Evolutionary conservation across 371 early-diverging fungal genomes (phyloP).

Genomic region (Coemansia sp.): DNA sequence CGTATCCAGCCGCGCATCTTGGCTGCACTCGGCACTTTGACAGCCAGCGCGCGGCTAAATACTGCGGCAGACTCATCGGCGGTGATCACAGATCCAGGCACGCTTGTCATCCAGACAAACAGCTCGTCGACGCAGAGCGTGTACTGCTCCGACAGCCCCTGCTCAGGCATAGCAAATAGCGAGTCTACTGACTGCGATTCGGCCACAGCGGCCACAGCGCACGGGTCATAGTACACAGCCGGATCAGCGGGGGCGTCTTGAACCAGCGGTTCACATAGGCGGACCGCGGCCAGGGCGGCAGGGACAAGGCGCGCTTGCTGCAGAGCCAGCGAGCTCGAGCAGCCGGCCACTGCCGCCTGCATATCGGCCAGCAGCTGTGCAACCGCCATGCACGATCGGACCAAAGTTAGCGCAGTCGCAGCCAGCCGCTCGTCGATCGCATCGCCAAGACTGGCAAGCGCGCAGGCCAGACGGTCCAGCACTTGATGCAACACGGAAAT

Average conservation of each 20-base stretch:
- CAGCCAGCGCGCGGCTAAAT: slow-evolving; percentile 15
- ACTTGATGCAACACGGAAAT: slow-evolving; percentile 11
- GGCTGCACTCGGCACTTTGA: slow-evolving; percentile 2
- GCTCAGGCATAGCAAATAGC: slow-evolving; percentile 6
- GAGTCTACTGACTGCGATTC: slow-evolving; percentile 11
- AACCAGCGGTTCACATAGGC: slow-evolving; percentile 11
- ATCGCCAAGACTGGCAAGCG: background rate
- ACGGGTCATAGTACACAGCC: slow-evolving; percentile 11
- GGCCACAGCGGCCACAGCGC: slow-evolving; percentile 9
- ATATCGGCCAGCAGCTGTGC: slow-evolving; percentile 19
- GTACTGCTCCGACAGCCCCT: background rate
- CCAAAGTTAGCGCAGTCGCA: slow-evolving; percentile 9
- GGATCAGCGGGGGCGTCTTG: background rate
- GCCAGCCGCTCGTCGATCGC: background rate
- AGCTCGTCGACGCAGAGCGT: slow-evolving; percentile 14
- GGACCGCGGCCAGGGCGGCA: slow-evolving; percentile 7
- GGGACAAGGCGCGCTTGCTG: slow-evolving; percentile 9
- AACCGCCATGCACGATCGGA: slow-evolving; percentile 21
- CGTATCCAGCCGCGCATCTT: slow-evolving; percentile 24
- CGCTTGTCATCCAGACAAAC: slow-evolving; percentile 12
- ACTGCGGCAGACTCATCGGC: slow-evolving; percentile 5
- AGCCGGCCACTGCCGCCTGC: slow-evolving; percentile 5
- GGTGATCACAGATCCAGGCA: slow-evolving; percentile 2
- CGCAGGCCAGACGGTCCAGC: slow-evolving; percentile 1
- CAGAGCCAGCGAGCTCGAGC: slow-evolving; percentile 7